Base-by-base conservation (phyloP, 1,139 yeast species). In the Debaryomyces sp. region DNA sequence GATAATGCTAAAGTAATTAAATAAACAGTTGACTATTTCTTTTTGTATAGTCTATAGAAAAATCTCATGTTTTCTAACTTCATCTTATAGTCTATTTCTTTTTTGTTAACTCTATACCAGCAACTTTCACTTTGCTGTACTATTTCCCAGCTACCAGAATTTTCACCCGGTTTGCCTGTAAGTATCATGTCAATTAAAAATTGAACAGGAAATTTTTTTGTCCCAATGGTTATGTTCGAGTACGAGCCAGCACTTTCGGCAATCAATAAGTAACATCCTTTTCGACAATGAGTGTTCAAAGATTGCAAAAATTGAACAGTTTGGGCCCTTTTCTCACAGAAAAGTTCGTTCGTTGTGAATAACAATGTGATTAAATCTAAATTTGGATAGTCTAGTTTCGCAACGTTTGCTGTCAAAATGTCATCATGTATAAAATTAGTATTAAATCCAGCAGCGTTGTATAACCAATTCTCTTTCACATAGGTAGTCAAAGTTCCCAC, bases 201-300 rank as follows among this genome's bases (percentile, higher is more conserved):
- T 56, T 89, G 92, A 2, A 90, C 86, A 0, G 97, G 97, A 68
- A 90, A 90, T 54, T 73, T 80, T 61, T 85, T 88, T 26, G 81
- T 67, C 1, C 96, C 96, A 33, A 90, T 77, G 1, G 83, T 79
- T 40, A 90, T 87, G 59, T 89, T 86, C 1, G 96, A 88, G 64
- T 85, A 90, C 4, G 96, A 87, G 0, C 97, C 97, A 0, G 97
- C 97, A 68, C 95, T 86, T 60, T 90, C 97, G 1, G 89, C 83
- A 35, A 90, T 82, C 43, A 90, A 71, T 34, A 90, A 67, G 32
- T 80, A 66, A 15, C 89, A 67, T 0, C 91, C 95, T 1, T 65
- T 51, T 37, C 62, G 62, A 63, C 89, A 89, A 48, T 60, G 57
- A 22, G 57, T 53, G 53, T 73, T 85, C 54, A 78, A 69, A 32